Conservation (phyloP, 352 stramenopile species). For the Globisporangium nagaii region DNA sequence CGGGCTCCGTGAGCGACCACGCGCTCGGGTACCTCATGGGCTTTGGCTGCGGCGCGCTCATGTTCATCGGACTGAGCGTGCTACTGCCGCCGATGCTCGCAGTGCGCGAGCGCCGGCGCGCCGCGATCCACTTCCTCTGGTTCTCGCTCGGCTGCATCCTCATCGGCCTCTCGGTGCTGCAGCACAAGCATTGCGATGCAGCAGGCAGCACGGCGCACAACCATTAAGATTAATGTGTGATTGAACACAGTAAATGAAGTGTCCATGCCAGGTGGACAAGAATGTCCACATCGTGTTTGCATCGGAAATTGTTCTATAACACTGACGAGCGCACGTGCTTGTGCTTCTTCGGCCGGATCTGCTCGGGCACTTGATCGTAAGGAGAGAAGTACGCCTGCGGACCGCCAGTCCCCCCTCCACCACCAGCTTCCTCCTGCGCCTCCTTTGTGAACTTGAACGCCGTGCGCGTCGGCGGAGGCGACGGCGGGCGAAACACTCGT, state of each 20-base stretch:
- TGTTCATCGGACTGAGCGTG: slow-evolving; percentile 11
- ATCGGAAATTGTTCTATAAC: not conserved
- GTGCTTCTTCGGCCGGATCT: slow-evolving; percentile 49
- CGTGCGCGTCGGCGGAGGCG: slow-evolving; percentile 55
- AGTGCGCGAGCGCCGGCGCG: slow-evolving; percentile 5
- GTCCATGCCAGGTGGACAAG: not conserved
- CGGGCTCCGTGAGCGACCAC: slow-evolving; percentile 14
- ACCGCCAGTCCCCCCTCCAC: slow-evolving; percentile 16
- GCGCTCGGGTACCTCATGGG: slow-evolving; percentile 24
- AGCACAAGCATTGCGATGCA: slow-evolving; percentile 12
- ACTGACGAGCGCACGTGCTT: slow-evolving; percentile 16
- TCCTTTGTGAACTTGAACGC: slow-evolving; percentile 78
- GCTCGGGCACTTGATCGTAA: slow-evolving; percentile 50
- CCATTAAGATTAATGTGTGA: not conserved
- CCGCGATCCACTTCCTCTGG: slow-evolving; percentile 10
- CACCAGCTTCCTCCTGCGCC: slow-evolving; percentile 23
- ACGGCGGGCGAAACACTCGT: slow-evolving; percentile 46
- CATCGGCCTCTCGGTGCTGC: slow-evolving; percentile 11
- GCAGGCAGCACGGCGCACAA: not conserved
- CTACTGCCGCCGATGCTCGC: slow-evolving; percentile 14
- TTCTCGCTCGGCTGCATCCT: slow-evolving; percentile 12
- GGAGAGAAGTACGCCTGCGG: slow-evolving; percentile 64
- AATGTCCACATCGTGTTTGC: not conserved
- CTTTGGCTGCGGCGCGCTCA: slow-evolving; percentile 10
- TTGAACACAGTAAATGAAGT: too few relatives aligned